phyloP scores from a whole-genome alignment of 2,329 filamentous ascomycete genomes.

The Neofusicoccum sp. region DNA sequence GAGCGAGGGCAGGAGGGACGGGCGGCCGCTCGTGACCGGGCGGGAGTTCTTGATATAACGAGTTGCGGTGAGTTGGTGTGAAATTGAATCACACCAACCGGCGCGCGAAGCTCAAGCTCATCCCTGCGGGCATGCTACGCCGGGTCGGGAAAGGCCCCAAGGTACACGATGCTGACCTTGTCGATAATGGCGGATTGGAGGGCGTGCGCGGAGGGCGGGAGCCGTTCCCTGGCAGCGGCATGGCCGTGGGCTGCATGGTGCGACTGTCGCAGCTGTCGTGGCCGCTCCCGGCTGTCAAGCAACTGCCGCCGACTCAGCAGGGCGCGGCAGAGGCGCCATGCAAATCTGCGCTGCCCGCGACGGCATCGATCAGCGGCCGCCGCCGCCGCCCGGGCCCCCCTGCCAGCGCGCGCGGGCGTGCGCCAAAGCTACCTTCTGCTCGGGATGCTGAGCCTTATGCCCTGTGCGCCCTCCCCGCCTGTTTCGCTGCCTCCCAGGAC shows the following conservation, averaged over 20 bases:
- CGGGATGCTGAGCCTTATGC: slow-evolving; percentile 13
- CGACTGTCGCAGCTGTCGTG: slow-evolving; percentile 17
- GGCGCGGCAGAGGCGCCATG: slow-evolving; percentile 16
- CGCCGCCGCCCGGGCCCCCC: slow-evolving; percentile 9
- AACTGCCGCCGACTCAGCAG: slow-evolving; percentile 20
- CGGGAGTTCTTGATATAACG: slow-evolving; percentile 20
- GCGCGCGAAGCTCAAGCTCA: slow-evolving; percentile 20
- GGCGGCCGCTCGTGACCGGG: slow-evolving; percentile 19
- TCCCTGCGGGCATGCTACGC: slow-evolving; percentile 21
- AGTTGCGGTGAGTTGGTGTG: slow-evolving; percentile 22
- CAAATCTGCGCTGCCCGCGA: slow-evolving; percentile 18
- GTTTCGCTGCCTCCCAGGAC: slow-evolving; percentile 4
- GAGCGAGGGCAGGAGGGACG: slow-evolving; percentile 5
- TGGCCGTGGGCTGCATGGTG: slow-evolving; percentile 19
- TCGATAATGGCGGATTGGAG: slow-evolving; percentile 22
- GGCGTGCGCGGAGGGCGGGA: slow-evolving; percentile 19
- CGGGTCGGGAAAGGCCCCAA: slow-evolving; percentile 17
- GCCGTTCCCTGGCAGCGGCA: slow-evolving; percentile 21
- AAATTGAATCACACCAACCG: slow-evolving; percentile 23
- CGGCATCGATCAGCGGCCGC: slow-evolving; percentile 14
- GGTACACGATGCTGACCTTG: slow-evolving; percentile 16
- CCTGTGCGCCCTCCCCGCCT: slow-evolving; percentile 6
- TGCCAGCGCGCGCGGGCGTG: slow-evolving; percentile 2
- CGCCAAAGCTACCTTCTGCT: slow-evolving; percentile 16
- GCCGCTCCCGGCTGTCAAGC: slow-evolving; percentile 15